These are phyloP conservation scores for Trametes punicea DNA, from an alignment of 768 basidiomycete species.

Conservation along the genomic window DNA sequence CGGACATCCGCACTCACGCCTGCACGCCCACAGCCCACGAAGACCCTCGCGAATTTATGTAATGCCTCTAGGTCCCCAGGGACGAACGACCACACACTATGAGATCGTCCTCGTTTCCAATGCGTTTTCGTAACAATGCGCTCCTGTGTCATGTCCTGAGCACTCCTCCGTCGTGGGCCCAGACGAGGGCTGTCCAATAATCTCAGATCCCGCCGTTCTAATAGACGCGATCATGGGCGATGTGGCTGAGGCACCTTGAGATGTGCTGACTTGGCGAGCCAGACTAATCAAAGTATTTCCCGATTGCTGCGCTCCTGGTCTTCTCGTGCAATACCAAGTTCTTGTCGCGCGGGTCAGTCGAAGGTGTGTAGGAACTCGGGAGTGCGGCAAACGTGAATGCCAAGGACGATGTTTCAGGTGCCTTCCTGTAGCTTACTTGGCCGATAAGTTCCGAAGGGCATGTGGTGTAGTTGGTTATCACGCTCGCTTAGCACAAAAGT, in stretches of 20 bases:
- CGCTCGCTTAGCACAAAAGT: slow-evolving; percentile 16
- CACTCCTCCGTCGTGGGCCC: neutral
- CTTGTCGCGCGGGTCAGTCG: no score
- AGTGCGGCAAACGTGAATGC: no score
- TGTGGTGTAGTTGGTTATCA: slow-evolving; percentile 22
- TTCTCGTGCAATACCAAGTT: no score
- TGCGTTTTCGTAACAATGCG: neutral
- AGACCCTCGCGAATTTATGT: neutral
- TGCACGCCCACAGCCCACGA: neutral
- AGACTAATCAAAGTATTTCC: neutral
- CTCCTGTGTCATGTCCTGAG: no score
- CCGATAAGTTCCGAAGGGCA: no score
- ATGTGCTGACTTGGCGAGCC: neutral
- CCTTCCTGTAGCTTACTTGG: no score
- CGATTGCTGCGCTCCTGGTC: no score
- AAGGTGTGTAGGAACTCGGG: no score
- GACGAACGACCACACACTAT: neutral
- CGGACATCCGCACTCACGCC: neutral
- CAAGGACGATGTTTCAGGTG: no score
- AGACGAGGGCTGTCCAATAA: neutral
- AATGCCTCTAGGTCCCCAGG: neutral
- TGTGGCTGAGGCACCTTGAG: slow-evolving; percentile 17
- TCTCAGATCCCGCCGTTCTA: slow-evolving; percentile 7
- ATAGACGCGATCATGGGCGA: neutral
- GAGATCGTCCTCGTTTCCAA: slow-evolving; percentile 1